Percentiles rank a stretch among this genome's conserved stretches.
phyloP scores from a whole-genome alignment of 2,329 filamentous ascomycete genomes.

The Monosporascus ibericus region DNA sequence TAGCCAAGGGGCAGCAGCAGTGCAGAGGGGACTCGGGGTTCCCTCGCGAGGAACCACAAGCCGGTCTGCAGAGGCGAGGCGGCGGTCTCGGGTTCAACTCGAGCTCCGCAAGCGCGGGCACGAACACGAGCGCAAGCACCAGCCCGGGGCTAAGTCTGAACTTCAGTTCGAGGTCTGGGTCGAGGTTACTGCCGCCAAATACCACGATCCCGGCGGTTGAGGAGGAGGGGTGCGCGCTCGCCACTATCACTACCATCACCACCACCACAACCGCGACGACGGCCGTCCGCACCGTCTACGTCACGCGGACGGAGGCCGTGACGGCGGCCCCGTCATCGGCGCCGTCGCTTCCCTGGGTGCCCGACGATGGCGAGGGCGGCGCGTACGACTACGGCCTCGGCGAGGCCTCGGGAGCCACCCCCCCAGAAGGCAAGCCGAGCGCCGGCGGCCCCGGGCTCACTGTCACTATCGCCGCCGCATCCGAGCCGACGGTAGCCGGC shows the following conservation, averaged over 20 bases:
- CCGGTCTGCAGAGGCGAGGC: neutral
- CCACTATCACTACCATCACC: neutral
- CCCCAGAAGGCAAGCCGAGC: neutral
- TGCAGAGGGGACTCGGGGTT: neutral
- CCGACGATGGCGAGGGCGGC: neutral
- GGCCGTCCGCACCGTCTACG: neutral
- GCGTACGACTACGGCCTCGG: slow-evolving; percentile 1
- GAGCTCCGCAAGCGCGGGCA: neutral
- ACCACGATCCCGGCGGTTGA: no score
- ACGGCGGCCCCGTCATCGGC: neutral
- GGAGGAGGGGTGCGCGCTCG: neutral
- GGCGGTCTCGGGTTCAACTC: neutral
- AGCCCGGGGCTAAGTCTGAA: neutral
- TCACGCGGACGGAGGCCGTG: neutral
- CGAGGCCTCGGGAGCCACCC: no score
- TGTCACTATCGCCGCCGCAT: no score
- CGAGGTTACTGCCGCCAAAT: no score
- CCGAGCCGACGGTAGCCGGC: no score
- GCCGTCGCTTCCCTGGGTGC: neutral
- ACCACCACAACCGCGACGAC: neutral
- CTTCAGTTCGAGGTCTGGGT: no score
- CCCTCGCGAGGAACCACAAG: neutral
- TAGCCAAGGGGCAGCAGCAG: no score
- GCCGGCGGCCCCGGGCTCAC: no score
- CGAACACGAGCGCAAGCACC: neutral